Conservation (phyloP, 2,329 filamentous ascomycete genomes). For the Hypomyces rosellus region DNA sequence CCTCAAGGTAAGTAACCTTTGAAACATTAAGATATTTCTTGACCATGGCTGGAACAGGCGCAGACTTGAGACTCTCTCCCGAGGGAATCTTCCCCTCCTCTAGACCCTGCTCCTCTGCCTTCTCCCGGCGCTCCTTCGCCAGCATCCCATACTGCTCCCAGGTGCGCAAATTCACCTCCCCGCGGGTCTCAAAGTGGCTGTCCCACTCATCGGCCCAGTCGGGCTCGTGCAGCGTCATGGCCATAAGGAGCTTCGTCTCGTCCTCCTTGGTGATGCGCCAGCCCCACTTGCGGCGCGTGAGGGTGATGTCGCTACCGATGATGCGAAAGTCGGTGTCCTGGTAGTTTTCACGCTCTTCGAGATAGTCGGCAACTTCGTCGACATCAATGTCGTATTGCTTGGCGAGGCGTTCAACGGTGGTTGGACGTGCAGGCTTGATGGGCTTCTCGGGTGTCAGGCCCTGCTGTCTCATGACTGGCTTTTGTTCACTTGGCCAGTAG, state of each 20-base stretch:
- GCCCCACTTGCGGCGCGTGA: conserved; percentile 14
- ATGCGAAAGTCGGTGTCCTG: conserved; percentile 10
- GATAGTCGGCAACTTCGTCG: conserved; percentile 8
- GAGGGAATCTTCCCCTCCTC: conserved; percentile 1
- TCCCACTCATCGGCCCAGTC: conserved; percentile 20
- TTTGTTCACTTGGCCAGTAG: neutral
- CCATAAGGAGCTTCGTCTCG: conserved; percentile 16
- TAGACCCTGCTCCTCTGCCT: conserved; percentile 8
- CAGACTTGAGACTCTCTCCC: conserved; percentile 3
- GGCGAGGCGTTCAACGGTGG: conserved; percentile 4
- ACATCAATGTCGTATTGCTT: conserved; percentile 9
- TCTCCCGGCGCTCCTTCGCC: conserved; percentile 17
- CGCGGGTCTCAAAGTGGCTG: conserved; percentile 14
- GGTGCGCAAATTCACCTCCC: conserved; percentile 17
- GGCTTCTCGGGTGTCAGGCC: neutral
- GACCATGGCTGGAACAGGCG: conserved; percentile 1
- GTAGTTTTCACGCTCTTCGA: conserved; percentile 7
- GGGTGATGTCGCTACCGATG: conserved; percentile 13
- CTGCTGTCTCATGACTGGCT: neutral
- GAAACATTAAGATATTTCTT: neutral
- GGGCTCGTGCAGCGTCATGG: conserved; percentile 15
- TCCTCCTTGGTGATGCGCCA: conserved; percentile 14
- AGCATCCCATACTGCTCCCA: conserved; percentile 20
- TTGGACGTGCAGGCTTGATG: neutral
- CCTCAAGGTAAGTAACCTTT: neutral